phyloP scores from a whole-genome alignment of 768 basidiomycete species.

The Tylopilus plumbeoviolaceoides region DNA sequence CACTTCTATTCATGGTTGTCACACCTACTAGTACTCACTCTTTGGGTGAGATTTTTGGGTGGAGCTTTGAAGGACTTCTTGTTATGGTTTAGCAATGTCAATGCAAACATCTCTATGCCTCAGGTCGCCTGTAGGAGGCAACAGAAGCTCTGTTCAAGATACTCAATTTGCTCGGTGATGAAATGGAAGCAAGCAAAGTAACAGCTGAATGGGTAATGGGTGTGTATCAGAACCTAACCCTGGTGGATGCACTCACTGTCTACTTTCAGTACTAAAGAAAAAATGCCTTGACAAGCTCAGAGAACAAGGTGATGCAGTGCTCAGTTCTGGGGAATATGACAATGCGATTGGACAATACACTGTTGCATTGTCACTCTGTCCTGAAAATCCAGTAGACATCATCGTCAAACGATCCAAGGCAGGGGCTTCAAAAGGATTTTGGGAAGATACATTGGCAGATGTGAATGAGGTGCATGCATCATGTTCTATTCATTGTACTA shows the following conservation, averaged over 20 bases:
- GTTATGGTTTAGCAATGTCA: background rate
- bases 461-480: background rate
- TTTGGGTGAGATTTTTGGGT: conserved; percentile 3
- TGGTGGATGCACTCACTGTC: background rate
- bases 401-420: background rate
- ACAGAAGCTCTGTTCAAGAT: background rate
- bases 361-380: background rate
- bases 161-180: background rate
- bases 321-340: background rate
- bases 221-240: background rate
- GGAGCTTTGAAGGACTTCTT: conserved; percentile 1
- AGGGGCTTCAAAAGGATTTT: background rate
- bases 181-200: too few relatives aligned
- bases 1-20: too few relatives aligned
- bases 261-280: background rate
- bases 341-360: background rate
- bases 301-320: background rate
- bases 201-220: background rate
- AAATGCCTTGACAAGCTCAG: background rate
- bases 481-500: too few relatives aligned
- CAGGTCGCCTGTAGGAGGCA: background rate
- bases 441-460: background rate
- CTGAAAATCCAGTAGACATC: background rate
- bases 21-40: background rate
- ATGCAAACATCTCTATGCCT: background rate